Conservation (phyloP, 306 rosid genomes). For the Carpinus fangiana region DNA sequence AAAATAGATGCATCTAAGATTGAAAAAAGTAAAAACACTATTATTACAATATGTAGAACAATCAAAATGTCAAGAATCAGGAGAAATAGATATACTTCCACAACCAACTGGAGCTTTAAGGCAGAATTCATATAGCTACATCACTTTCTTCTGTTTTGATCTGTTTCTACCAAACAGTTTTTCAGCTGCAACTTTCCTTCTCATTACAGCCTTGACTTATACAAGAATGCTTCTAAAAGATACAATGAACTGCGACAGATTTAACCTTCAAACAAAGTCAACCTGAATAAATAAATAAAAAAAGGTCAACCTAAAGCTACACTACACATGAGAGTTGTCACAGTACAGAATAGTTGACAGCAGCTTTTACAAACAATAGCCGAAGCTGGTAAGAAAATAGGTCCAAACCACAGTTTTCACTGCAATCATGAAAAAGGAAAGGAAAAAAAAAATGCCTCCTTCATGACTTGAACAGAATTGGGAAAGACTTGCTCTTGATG, state of each 20-base stretch:
- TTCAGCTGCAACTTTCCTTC: not conserved
- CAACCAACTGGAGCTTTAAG: not conserved
- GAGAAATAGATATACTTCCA: conserved; percentile 9
- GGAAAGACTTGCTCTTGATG: not conserved
- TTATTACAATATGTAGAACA: not conserved
- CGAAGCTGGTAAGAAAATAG: conserved; percentile 3
- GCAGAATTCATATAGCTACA: not conserved
- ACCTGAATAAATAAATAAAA: not conserved
- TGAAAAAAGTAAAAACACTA: not conserved
- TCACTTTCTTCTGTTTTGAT: not conserved
- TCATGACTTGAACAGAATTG: not conserved
- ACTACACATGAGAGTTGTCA: not conserved
- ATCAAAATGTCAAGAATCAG: conserved; percentile 10
- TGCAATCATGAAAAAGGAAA: not conserved
- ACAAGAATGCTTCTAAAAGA: conserved; percentile 23
- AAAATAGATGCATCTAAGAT: not conserved
- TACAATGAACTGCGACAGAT: conserved; percentile 9
- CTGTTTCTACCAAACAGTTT: not conserved
- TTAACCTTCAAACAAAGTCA: conserved; percentile 14
- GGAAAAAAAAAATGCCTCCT: no score
- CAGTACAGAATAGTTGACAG: not conserved
- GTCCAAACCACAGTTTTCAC: conserved; percentile 1
- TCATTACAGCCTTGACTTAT: conserved; percentile 21
- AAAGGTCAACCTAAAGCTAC: conserved; percentile 5
- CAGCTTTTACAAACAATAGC: conserved; percentile 1